A percentile compares a stretch with the other conserved stretches of the same genome.
These are phyloP conservation scores for Chrysanthemum seticuspe DNA, from an alignment of 129 eudicot genomes.

Conservation along the genomic window DNA sequence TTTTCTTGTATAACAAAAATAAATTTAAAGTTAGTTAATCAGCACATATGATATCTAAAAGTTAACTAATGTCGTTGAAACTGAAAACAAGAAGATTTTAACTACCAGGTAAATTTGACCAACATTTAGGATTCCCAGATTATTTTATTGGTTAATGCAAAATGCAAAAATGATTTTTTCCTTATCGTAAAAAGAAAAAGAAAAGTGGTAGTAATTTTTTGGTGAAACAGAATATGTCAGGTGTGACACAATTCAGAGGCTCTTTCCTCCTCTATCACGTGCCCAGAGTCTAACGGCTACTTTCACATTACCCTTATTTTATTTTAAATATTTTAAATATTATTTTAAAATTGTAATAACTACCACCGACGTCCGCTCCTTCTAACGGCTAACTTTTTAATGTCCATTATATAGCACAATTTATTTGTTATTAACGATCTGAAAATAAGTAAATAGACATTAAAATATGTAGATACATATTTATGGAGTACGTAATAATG, in stretches of 20 bases:
- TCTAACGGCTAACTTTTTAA: constrained; percentile 28
- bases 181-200: constrained; percentile 10
- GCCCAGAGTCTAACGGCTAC: constrained; percentile 36
- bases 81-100: neutral
- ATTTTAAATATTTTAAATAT: neutral
- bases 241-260: constrained; percentile 24
- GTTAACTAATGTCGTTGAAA: neutral
- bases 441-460: neutral
- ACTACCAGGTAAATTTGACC: neutral
- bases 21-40: neutral
- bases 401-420: neutral
- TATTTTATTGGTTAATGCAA: constrained; percentile 6
- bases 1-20: neutral
- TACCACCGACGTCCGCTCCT: constrained; percentile 28
- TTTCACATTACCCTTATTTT: neutral
- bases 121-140: constrained; percentile 1
- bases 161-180: constrained; percentile 8
- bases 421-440: neutral
- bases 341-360: neutral
- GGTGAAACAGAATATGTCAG: constrained; percentile 33
- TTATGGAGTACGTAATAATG: neutral
- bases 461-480: neutral
- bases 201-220: neutral
- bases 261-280: constrained; percentile 34
- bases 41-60: neutral